A percentile compares a stretch with the other conserved stretches of the same genome.
Conservation (phyloP, 148 eudicot species). For the Agrostemma githago region DNA sequence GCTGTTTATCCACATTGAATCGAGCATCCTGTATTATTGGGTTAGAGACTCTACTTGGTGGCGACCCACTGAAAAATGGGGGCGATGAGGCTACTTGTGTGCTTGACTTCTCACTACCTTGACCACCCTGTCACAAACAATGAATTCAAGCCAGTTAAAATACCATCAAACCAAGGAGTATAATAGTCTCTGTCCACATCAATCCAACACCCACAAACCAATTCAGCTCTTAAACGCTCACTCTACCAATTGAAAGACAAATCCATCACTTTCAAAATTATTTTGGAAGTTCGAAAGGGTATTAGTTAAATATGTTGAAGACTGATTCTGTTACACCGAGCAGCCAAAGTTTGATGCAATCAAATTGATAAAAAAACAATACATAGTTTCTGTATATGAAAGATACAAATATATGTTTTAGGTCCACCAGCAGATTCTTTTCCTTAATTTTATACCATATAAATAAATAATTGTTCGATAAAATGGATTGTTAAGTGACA, state of each 20-base stretch:
- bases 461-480: neutral
- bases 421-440: neutral
- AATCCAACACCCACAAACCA: neutral
- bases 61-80: constrained; percentile 98
- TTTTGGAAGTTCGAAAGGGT: neutral
- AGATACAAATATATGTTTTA: constrained; percentile 1
- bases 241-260: constrained; percentile 2
- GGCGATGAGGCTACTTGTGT: constrained; percentile 80
- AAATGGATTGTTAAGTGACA: constrained; percentile 13
- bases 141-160: neutral
- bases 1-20: constrained; percentile 61
- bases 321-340: constrained; percentile 19
- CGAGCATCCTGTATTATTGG: constrained; percentile 91
- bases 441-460: neutral
- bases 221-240: neutral
- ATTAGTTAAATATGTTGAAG: constrained; percentile 12
- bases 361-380: constrained; percentile 12
- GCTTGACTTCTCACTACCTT: constrained; percentile 48
- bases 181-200: neutral
- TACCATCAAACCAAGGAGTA: neutral
- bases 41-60: constrained; percentile 99
- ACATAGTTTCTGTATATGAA: constrained; percentile 4
- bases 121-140: constrained; percentile 46
- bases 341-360: constrained; percentile 17
- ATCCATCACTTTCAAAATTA: constrained; percentile 11